These are phyloP conservation scores for Gossypium raimondii DNA, from an alignment of 345 rosid genomes.

Conservation along the genomic window DNA sequence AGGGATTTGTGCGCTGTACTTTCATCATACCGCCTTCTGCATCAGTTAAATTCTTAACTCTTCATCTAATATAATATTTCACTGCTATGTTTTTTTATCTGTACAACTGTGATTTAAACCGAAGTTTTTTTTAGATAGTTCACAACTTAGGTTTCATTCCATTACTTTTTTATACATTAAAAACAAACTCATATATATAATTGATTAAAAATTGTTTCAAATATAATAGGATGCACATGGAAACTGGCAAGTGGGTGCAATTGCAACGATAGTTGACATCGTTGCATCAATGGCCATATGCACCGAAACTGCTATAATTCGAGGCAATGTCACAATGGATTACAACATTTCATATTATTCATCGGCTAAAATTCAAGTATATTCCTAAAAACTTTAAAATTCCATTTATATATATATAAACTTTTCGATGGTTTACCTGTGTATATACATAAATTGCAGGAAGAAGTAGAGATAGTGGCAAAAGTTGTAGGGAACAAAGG, in stretches of 20 bases:
- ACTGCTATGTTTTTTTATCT: no score
- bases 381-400: not conserved
- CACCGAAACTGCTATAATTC: conserved; percentile 10
- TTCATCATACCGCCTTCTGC: not conserved
- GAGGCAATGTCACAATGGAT: conserved; percentile 32
- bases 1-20: not conserved
- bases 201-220: not conserved
- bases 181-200: no score
- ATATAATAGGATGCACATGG: not conserved
- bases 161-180: no score
- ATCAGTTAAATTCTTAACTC: not conserved
- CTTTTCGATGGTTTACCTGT: not conserved
- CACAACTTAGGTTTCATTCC: no score
- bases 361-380: conserved; percentile 46
- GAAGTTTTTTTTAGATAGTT: no score
- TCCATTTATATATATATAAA: not conserved
- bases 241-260: conserved; percentile 7
- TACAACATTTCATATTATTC: conserved; percentile 44
- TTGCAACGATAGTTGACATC: not conserved
- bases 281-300: not conserved
- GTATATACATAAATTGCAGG: conserved; percentile 32
- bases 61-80: not conserved
- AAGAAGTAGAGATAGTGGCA: conserved; percentile 57
- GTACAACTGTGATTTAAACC: no score
- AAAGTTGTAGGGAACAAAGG: conserved; percentile 41